A percentile compares a stretch with the other conserved stretches of the same genome.
Conservation (phyloP, 1,284 basidiomycete genomes). For the Phylloboletellus chloephorus region DNA sequence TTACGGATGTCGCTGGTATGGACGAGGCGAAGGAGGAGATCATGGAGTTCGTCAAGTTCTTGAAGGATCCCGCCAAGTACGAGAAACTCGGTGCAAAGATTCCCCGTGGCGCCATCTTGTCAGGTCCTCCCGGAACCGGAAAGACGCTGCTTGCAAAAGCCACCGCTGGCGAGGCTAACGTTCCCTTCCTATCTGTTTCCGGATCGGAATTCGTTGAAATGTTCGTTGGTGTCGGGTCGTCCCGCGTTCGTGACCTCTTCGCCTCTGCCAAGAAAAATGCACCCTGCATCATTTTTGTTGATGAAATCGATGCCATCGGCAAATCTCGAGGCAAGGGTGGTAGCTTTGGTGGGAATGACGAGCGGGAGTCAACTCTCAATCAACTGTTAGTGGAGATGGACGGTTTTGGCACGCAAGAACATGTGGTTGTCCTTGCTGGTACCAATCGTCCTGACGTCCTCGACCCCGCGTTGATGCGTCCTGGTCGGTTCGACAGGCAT, state of each 20-base stretch:
- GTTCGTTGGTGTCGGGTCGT: slow-evolving; percentile 99
- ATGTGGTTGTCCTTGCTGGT: slow-evolving; percentile 94
- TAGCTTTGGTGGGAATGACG: slow-evolving; percentile 92
- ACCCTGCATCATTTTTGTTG: slow-evolving; percentile 97
- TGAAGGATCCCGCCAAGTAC: slow-evolving; percentile 94
- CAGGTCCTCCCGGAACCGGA: slow-evolving; percentile 97
- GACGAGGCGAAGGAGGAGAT: slow-evolving; percentile 99
- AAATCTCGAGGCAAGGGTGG: slow-evolving; percentile 91
- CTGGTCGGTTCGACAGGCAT: slow-evolving; percentile 96
- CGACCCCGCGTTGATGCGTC: slow-evolving; percentile 91
- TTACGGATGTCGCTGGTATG: slow-evolving; percentile 97
- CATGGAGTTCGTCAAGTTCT: slow-evolving; percentile 99
- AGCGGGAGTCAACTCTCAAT: slow-evolving; percentile 96
- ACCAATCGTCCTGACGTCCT: slow-evolving; percentile 97
- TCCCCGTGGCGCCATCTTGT: slow-evolving; percentile 95
- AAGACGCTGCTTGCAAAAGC: slow-evolving; percentile 98
- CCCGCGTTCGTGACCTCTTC: slow-evolving; percentile 95
- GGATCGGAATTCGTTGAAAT: slow-evolving; percentile 99
- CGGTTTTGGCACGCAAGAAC: slow-evolving; percentile 93
- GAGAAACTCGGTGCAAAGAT: slow-evolving; percentile 98
- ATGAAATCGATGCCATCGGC: slow-evolving; percentile 98
- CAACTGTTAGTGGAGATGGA: slow-evolving; percentile 99
- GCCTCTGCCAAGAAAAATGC: slow-evolving; percentile 97
- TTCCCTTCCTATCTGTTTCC: slow-evolving; percentile 97
- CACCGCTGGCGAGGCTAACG: slow-evolving; percentile 94